phyloP scores from a whole-genome alignment of 768 basidiomycete species.

The Calocera cornea region DNA sequence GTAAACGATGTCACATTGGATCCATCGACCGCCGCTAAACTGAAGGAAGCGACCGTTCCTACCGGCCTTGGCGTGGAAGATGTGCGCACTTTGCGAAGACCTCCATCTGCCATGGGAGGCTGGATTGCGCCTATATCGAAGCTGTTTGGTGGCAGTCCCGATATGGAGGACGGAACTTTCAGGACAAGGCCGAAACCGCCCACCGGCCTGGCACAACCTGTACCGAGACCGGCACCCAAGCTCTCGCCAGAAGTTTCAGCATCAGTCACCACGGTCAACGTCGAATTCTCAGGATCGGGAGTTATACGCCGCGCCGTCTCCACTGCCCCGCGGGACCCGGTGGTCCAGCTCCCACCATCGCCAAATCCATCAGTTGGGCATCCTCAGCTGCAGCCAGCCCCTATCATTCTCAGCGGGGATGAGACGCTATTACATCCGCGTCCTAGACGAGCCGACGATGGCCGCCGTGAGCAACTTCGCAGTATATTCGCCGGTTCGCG shows the following conservation, averaged over 20 bases:
- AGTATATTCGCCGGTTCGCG: conserved; percentile 83
- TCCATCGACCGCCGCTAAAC: conserved; percentile 53
- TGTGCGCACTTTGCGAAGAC: not conserved
- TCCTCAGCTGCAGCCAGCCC: conserved; percentile 5
- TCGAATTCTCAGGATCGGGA: conserved; percentile 77
- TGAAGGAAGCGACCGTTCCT: conserved; percentile 37
- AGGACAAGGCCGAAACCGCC: conserved; percentile 6
- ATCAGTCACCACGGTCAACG: conserved; percentile 84
- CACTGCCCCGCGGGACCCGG: conserved; percentile 19
- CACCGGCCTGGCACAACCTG: not conserved
- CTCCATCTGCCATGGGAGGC: conserved; percentile 7
- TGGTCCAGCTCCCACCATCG: conserved; percentile 2
- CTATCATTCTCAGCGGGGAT: conserved; percentile 16
- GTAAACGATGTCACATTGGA: conserved; percentile 87
- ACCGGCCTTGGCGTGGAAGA: conserved; percentile 18
- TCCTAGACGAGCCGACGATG: conserved; percentile 13
- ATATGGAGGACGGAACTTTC: conserved; percentile 4
- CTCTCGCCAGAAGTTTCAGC: conserved; percentile 73
- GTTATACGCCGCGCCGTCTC: conserved; percentile 41
- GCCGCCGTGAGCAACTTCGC: conserved; percentile 36
- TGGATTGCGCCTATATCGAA: conserved; percentile 22
- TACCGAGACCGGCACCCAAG: conserved; percentile 46
- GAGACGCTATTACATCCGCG: not conserved
- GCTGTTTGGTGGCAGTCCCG: conserved; percentile 14
- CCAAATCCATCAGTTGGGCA: not conserved